A percentile compares a stretch with the other conserved stretches of the same genome.
phyloP scores from a whole-genome alignment of 176 grass and related monocot genomes.

The Avena sativa region DNA sequence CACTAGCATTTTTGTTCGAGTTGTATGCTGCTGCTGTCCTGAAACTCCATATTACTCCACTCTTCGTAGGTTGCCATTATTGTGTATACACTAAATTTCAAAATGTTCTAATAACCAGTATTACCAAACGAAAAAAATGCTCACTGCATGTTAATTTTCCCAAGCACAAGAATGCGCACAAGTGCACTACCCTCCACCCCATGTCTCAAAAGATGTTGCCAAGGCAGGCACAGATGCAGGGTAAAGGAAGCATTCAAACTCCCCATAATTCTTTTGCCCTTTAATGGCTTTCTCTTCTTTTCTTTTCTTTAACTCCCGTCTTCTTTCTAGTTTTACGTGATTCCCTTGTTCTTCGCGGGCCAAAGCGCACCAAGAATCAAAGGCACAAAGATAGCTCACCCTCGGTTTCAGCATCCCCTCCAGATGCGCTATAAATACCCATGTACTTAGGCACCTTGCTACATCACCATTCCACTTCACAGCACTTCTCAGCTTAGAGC shows the following conservation, averaged over 20 bases:
- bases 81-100: neutral
- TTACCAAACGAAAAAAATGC: conserved; percentile 31
- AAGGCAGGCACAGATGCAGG: conserved; percentile 56
- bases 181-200: conserved; percentile 59
- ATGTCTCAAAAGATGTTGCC: conserved; percentile 93
- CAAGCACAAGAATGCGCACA: conserved; percentile 50
- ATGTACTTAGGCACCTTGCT: conserved; percentile 48
- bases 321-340: conserved; percentile 76
- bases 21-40: conserved; percentile 8
- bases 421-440: conserved; percentile 61
- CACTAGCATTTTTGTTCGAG: neutral
- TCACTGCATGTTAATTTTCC: conserved; percentile 43
- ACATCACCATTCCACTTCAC: conserved; percentile 48
- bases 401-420: conserved; percentile 59
- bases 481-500: conserved; percentile 30
- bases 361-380: conserved; percentile 58
- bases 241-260: conserved; percentile 78
- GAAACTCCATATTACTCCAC: neutral
- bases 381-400: conserved; percentile 47
- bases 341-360: conserved; percentile 66
- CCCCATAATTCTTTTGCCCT: conserved; percentile 71
- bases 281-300: conserved; percentile 86
- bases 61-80: neutral
- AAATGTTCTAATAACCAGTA: conserved; percentile 13
- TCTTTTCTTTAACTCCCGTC: conserved; percentile 71